Base-by-base conservation (phyloP, 768 basidiomycete species). In the Auriscalpium orientale region DNA sequence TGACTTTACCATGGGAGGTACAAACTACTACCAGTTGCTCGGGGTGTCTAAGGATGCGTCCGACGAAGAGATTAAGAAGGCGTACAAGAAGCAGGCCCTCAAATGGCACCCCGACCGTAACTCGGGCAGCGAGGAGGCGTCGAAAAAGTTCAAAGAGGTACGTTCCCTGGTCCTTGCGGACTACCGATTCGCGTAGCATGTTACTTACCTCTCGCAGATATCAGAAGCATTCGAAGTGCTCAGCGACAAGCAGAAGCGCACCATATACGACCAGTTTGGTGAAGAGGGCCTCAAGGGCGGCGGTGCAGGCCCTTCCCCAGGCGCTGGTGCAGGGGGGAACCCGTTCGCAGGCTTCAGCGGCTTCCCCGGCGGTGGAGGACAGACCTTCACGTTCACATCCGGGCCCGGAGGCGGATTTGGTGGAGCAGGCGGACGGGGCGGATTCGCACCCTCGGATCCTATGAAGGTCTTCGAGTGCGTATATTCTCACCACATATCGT, bases 61-160 rank as follows among this genome's bases (percentile, higher is more conserved):
- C 1, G 91, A 93, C 8, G 90, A 95, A 65, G 85, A 88, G 10
- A 88, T 98, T 66, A 98, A 97, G 73, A 89, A 84, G 64, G 95
- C 90, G 1, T 95, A 93, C 80, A 95, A 94, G 81, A 94, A 94
- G 73, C 62, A 80, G 88, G 91, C 93, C 48, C 70, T 97, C 69
- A 93, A 91, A 81, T 91, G 90, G 86, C 95, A 98, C 70, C 95
- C 95, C 38, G 94, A 97, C 68, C 81, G 94, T 40, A 95, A 97
- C 66, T 73, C 74, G 54, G 89, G 91, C 33, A 86, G 89, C 50
- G 94, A 94, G 62, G 87, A 85, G 61, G 89, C 95, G 0, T 85
- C 82, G 2, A 78, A 81, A 69, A 95, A 89, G 71, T 98, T 99
- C 72, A 95, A 99, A 74, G 83, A 95, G 80, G 93, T 86, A 44